A percentile compares a stretch with the other conserved stretches of the same genome.
These are phyloP conservation scores for Cadophora malorum DNA, from an alignment of 2,329 filamentous ascomycete species.

Conservation along the genomic window DNA sequence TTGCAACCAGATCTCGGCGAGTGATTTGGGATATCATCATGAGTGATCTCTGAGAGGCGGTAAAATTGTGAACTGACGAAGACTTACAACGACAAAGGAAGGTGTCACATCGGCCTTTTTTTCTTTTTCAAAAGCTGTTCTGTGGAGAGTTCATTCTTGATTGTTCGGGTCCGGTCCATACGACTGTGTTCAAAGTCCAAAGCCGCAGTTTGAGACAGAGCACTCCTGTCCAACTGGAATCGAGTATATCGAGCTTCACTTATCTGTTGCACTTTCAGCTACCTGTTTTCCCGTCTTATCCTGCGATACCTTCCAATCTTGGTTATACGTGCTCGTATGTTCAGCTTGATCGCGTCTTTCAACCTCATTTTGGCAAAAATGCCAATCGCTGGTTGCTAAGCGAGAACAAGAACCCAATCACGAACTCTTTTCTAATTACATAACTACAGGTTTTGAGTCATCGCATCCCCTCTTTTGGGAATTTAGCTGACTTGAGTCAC, in stretches of 20 bases:
- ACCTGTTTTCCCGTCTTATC: not conserved
- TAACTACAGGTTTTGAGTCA: not conserved
- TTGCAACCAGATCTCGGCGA: constrained; percentile 1
- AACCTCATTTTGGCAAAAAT: not conserved
- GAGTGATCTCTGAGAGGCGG: not conserved
- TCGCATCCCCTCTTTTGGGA: not conserved
- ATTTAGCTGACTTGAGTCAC: too few species aligned
- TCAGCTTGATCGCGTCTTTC: not conserved
- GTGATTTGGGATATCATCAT: not conserved
- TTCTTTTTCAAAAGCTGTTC: too few species aligned
- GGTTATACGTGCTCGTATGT: not conserved
- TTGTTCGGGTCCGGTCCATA: too few species aligned
- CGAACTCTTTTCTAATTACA: not conserved
- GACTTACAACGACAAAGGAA: too few species aligned
- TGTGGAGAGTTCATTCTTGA: too few species aligned
- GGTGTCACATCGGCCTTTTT: too few species aligned
- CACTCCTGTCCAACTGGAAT: too few species aligned
- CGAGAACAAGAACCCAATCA: constrained; percentile 10
- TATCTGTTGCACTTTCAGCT: too few species aligned
- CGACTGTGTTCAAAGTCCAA: too few species aligned
- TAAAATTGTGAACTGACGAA: not conserved
- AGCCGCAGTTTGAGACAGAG: too few species aligned
- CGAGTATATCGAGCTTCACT: too few species aligned
- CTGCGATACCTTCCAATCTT: not conserved
- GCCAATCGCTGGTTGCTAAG: not conserved